Evolutionary conservation across 2,329 filamentous ascomycete species (phyloP).

Genomic region (Aspergillus uvarum): DNA sequence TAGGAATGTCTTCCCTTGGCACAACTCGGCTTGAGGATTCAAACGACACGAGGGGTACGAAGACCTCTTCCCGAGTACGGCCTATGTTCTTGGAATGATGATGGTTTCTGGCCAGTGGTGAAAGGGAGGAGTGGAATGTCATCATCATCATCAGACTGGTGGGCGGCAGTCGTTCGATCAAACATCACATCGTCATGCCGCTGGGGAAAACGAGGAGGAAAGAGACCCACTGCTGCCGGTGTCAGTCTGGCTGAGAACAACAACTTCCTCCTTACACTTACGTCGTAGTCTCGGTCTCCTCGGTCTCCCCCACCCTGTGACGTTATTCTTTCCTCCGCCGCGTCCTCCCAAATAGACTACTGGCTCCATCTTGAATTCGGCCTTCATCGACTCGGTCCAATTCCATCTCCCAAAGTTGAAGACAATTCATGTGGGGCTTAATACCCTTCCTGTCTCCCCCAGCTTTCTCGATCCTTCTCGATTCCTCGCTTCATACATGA

Average conservation of each 20-base stretch:
- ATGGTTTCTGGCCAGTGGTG: too few relatives aligned
- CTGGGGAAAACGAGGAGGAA: neutral
- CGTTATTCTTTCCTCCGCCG: neutral
- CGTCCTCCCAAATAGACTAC: neutral
- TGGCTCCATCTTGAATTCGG: neutral
- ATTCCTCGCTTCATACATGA: neutral
- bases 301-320: neutral
- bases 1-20: neutral
- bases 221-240: neutral
- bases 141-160: slow-evolving; percentile 1
- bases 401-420: too few relatives aligned
- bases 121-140: neutral
- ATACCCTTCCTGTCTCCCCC: neutral
- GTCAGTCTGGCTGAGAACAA: neutral
- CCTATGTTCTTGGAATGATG: too few relatives aligned
- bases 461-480: neutral
- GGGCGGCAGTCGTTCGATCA: neutral
- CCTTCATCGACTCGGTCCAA: neutral
- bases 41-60: too few relatives aligned
- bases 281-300: neutral
- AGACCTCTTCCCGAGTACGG: too few relatives aligned
- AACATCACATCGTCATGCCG: neutral
- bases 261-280: neutral
- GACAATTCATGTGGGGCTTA: neutral
- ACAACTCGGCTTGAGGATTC: neutral